These are phyloP conservation scores for Yamadazyma epiphylla DNA, from an alignment of 1,139 yeast species.

Conservation along the genomic window DNA sequence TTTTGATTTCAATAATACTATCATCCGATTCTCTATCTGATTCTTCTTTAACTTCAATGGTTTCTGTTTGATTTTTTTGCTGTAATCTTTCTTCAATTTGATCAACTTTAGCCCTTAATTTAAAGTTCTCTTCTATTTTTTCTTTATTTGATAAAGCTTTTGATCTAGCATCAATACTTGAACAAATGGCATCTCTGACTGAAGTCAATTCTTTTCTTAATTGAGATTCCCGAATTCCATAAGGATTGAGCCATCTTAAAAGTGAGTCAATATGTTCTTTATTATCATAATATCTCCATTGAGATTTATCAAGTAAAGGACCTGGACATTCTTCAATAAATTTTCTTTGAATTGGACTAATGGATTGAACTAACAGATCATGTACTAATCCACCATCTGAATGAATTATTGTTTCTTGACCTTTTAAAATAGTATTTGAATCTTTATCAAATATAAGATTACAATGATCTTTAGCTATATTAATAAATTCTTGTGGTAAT, in stretches of 20 bases:
- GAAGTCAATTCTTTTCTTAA: constrained; percentile 59
- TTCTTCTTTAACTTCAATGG: constrained; percentile 2
- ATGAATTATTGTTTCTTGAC: constrained; percentile 24
- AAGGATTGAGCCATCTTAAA: constrained; percentile 64
- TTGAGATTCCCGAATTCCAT: constrained; percentile 72
- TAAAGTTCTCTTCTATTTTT: constrained; percentile 38
- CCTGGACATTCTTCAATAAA: constrained; percentile 63
- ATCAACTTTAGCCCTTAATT: constrained; percentile 33
- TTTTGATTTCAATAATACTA: constrained; percentile 16
- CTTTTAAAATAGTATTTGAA: constrained; percentile 6
- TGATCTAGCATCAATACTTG: constrained; percentile 59
- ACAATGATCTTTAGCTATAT: constrained; percentile 15
- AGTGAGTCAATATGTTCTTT: constrained; percentile 57
- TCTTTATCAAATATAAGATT: constrained; percentile 15
- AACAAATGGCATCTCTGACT: constrained; percentile 51
- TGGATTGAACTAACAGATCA: constrained; percentile 16
- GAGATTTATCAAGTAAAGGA: constrained; percentile 45
- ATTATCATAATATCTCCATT: constrained; percentile 72
- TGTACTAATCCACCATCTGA: constrained; percentile 41
- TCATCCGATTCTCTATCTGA: constrained; percentile 15
- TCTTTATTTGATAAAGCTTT: constrained; percentile 45
- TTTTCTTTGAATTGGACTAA: constrained; percentile 57
- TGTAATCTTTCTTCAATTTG: constrained; percentile 16
- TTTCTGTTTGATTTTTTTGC: constrained; percentile 13
- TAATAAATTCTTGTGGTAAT: constrained; percentile 17